Evolutionary conservation across 495 filamentous ascomycete species (phyloP), one percentile per base, ranked within the genome.

Genomic region (Podospora tetraspora): DNA sequence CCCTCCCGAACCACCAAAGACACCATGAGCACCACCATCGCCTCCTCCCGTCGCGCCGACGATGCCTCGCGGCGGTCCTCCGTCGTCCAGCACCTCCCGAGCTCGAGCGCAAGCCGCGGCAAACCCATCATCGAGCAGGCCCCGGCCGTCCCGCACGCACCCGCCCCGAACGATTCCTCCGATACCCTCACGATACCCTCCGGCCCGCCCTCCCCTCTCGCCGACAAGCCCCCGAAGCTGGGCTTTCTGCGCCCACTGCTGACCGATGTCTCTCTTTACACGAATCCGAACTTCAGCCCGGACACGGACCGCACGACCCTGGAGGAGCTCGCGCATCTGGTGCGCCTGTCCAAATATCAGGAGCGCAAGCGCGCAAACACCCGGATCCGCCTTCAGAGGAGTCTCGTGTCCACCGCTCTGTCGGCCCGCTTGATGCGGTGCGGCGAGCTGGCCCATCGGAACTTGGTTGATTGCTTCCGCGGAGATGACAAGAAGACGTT

Each of bases 401-500:
- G 82, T 67, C 75, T 89, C 69, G 85, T 92, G 23, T 90, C 90
- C 23, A 91, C 90, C 64, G 92, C 91, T 19, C 84, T 95, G 56
- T 93, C 89, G 62, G 87, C 92, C 69, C 90, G 94, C 64, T 84
- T 96, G 75, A 85, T 90, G 78, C 87, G 91, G 68, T 89, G 89
- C 69, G 90, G 91, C 64, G 88, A 91, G 72, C 86, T 91, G 58
- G 88, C 91, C 63, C 89, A 95, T 78, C 86, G 90, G 21, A 92
- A 90, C 70, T 82, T 99, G 73, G 91, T 95, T 70, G 94, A 99
- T 74, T 87, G 87, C 74, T 92, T 96, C 78, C 91, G 90, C 72
- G 88, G 90, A 61, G 94, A 96, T 76, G 92, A 97, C 78, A 96
- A 95, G 81, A 88, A 88, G 73, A 89, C 84, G 71, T 99, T 99